Evolutionary conservation across 495 filamentous ascomycete species (phyloP).

Genomic region (Penicillium angulare): DNA sequence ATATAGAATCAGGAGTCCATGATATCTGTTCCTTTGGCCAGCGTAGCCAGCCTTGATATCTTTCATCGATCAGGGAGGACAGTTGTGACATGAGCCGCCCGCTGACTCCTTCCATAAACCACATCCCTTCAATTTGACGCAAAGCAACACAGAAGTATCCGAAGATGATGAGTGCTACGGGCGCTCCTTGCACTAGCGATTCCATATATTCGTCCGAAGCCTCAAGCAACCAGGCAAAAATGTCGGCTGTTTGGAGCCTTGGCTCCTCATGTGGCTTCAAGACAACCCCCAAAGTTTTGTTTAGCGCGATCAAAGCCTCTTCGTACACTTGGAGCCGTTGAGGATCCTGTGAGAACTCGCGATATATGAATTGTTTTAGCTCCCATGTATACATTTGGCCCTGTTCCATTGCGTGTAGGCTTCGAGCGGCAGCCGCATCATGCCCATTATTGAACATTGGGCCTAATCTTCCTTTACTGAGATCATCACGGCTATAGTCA

Average conservation of each 20-base stretch:
- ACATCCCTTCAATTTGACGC: slow-evolving; percentile 28
- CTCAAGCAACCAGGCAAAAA: slow-evolving; percentile 24
- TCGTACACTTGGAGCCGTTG: slow-evolving; percentile 3
- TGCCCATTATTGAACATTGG: slow-evolving; percentile 11
- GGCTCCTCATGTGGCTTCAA: slow-evolving; percentile 4
- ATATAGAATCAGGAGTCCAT: neutral
- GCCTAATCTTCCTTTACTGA: slow-evolving; percentile 4
- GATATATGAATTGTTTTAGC: slow-evolving; percentile 6
- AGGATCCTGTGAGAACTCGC: neutral
- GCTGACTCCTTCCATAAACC: slow-evolving; percentile 34
- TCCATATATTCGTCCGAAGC: slow-evolving; percentile 24
- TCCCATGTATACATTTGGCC: slow-evolving; percentile 14
- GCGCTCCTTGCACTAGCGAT: slow-evolving; percentile 15
- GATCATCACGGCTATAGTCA: slow-evolving; percentile 10
- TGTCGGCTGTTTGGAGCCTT: slow-evolving; percentile 19
- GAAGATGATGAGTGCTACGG: slow-evolving; percentile 27
- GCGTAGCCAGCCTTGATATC: slow-evolving; percentile 21
- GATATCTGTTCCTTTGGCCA: slow-evolving; percentile 7
- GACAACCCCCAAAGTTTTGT: slow-evolving; percentile 6
- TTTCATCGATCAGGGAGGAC: slow-evolving; percentile 11
- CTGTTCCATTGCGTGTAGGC: slow-evolving; percentile 8
- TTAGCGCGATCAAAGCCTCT: slow-evolving; percentile 9
- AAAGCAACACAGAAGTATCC: slow-evolving; percentile 31
- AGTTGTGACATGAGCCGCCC: slow-evolving; percentile 22
- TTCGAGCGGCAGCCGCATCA: neutral